phyloP scores from a whole-genome alignment of 768 basidiomycete species.

The Amanita rimosa region DNA sequence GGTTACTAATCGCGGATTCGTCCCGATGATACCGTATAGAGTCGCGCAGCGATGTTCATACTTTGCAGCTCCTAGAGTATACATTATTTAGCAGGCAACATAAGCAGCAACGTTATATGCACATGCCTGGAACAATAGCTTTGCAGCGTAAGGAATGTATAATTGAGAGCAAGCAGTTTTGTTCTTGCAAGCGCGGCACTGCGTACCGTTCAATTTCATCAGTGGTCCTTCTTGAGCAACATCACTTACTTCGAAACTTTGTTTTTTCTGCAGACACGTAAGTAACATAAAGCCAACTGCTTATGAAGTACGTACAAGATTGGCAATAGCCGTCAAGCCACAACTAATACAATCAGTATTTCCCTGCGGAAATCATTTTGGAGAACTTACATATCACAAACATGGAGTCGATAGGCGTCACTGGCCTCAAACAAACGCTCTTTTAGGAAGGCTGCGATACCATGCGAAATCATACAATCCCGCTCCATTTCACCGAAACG shows the following conservation, averaged over 20 bases:
- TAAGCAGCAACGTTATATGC: background rate
- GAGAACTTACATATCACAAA: slow-evolving; percentile 82
- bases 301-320: slow-evolving; percentile 48
- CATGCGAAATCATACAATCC: slow-evolving; percentile 99
- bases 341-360: slow-evolving; percentile 39
- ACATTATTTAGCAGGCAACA: background rate
- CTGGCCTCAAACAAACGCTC: slow-evolving; percentile 93
- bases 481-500: slow-evolving; percentile 99
- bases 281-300: slow-evolving; percentile 3
- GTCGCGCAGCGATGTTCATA: slow-evolving; percentile 87
- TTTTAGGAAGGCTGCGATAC: slow-evolving; percentile 95
- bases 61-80: slow-evolving; percentile 72
- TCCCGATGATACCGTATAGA: slow-evolving; percentile 81
- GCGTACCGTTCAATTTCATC: background rate
- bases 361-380: background rate
- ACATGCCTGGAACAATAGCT: slow-evolving; percentile 85
- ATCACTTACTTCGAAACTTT: slow-evolving; percentile 72
- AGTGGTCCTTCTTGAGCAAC: background rate
- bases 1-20: slow-evolving; percentile 58
- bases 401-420: slow-evolving; percentile 88
- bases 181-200: slow-evolving; percentile 95
- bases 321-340: slow-evolving; percentile 94
- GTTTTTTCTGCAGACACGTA: slow-evolving; percentile 63
- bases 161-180: slow-evolving; percentile 89
- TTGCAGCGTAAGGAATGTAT: slow-evolving; percentile 94